Base-by-base conservation (phyloP, 192 early-diverging fungal genomes). In the Coemansia sp. region DNA sequence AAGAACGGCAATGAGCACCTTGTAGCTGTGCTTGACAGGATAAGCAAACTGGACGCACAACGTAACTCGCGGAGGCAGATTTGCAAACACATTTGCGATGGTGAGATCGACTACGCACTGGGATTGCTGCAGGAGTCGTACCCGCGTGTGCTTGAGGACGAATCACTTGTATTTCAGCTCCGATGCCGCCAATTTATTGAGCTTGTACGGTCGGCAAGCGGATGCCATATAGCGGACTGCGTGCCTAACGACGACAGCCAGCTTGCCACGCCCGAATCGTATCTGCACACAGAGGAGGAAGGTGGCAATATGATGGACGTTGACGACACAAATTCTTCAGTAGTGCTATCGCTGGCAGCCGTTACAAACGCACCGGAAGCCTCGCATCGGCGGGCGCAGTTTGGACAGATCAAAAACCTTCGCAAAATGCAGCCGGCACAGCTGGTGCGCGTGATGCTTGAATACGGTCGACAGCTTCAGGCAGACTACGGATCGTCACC, bases 131-230 rank as follows among this genome's bases (percentile, higher is more conserved):
- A 93, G 45, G 60, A 77, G 14, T 77, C 86, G 39, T 96, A 91
- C 65, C 93, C 96, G 0, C 67, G 55, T 0, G 77, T 97, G 21
- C 77, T 95, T 12, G 69, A 81, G 15, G 86, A 94, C 62, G 85
- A 84, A 41, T 74, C 86, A 38, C 75, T 97, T 49, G 76, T 86
- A 51, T 94, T 97, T 60, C 87, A 87, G 59, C 86, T 98, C 36
- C 82, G 88, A 23, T 95, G 95, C 70, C 89, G 87, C 46, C 87
- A 93, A 69, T 97, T 96, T 74, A 86, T 97, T 20, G 93, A 98
- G 84, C 85, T 95, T 82, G 88, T 97, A 21, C 69, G 78, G 0
- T 64, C 63, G 21, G 74, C 77, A 24, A 79, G 60, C 45, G 75
- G 77, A 18, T 45, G 63, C 10, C 71, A 66, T 48, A 79, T 78